Conservation (phyloP, 106 monocot species). For the Iris macrosiphon region DNA sequence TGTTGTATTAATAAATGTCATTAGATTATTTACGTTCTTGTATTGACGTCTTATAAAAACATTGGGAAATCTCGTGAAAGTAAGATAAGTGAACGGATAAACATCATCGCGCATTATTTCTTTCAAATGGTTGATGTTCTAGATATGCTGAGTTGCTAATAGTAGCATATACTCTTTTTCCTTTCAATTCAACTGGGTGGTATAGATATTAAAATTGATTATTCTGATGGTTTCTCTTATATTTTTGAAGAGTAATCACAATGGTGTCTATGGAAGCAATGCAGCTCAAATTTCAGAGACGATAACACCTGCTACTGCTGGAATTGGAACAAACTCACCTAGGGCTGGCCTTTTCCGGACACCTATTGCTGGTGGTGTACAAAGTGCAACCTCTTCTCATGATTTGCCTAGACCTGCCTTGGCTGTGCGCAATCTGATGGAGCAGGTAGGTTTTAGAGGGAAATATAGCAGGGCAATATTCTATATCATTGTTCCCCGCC, state of each 20-base stretch:
- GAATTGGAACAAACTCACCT: constrained; percentile 24
- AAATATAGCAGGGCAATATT: not conserved
- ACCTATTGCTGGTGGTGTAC: constrained; percentile 73
- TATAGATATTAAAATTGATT: too few species aligned
- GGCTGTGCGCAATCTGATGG: constrained; percentile 83
- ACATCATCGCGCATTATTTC: too few species aligned
- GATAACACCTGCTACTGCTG: not conserved
- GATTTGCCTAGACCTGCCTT: constrained; percentile 66
- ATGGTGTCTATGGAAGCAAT: constrained; percentile 4
- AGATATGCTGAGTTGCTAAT: too few species aligned
- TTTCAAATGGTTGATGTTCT: too few species aligned
- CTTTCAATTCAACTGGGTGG: too few species aligned
- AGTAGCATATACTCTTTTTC: too few species aligned
- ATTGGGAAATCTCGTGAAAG: too few species aligned
- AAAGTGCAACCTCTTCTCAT: constrained; percentile 72
- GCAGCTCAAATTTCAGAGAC: constrained; percentile 7
- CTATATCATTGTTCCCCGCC: not conserved
- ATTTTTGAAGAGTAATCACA: not conserved
- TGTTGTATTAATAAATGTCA: too few species aligned
- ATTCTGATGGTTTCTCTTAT: not conserved
- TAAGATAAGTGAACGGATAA: too few species aligned
- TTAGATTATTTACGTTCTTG: too few species aligned
- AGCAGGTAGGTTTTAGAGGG: constrained; percentile 29
- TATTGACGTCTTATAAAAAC: too few species aligned
- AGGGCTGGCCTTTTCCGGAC: constrained; percentile 65